Evolutionary conservation across 106 monocot species (phyloP).

Genomic region (Posidonia australis): DNA sequence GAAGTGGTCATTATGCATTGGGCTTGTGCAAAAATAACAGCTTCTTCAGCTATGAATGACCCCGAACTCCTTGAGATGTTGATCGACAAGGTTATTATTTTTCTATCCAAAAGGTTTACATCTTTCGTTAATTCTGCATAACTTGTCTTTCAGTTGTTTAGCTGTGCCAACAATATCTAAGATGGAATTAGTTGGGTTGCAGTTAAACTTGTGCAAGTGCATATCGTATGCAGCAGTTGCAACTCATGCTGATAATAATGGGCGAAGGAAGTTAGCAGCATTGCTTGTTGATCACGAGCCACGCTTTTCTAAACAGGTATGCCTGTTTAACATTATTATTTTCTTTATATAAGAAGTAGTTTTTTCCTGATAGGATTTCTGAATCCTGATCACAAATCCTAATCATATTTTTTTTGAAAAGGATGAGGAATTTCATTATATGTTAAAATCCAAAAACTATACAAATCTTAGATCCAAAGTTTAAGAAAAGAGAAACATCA

Average conservation of each 20-base stretch:
- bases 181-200: slow-evolving; percentile 17
- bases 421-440: no score
- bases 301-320: slow-evolving; percentile 68
- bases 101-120: neutral
- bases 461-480: no score
- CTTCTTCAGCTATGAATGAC: slow-evolving; percentile 57
- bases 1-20: slow-evolving; percentile 98
- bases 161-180: slow-evolving; percentile 10
- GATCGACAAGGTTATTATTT: slow-evolving; percentile 73
- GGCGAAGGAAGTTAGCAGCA: slow-evolving; percentile 78
- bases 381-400: neutral
- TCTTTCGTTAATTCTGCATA: neutral
- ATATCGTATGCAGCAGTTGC: slow-evolving; percentile 93
- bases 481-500: no score
- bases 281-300: slow-evolving; percentile 91
- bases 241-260: slow-evolving; percentile 81
- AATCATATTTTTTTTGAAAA: no score
- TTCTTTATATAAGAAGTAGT: neutral
- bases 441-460: no score
- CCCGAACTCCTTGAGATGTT: slow-evolving; percentile 61
- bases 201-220: slow-evolving; percentile 85
- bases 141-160: slow-evolving; percentile 1
- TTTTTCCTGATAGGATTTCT: neutral
- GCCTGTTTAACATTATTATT: neutral
- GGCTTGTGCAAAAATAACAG: slow-evolving; percentile 88